phyloP scores from a whole-genome alignment of 768 basidiomycete species.

The Lentinus brumalis region DNA sequence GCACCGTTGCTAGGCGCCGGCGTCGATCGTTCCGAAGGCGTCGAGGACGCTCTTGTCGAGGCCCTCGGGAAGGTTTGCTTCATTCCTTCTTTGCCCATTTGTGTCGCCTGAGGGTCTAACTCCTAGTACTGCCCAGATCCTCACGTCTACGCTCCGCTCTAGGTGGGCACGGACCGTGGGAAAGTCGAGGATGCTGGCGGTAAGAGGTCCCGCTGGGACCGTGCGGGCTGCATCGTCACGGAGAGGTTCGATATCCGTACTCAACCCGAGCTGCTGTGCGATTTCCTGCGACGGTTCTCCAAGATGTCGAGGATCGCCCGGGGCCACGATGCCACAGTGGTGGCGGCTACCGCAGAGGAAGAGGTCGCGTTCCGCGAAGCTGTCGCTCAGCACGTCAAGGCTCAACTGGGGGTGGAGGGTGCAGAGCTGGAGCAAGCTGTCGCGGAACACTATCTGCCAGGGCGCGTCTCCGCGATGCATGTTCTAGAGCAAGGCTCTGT shows the following conservation, averaged over 20 bases:
- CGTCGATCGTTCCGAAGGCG: no score
- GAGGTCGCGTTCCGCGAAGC: background rate
- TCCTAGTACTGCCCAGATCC: no score
- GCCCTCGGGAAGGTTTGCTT: no score
- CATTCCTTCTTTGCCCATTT: no score
- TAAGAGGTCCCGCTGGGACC: conserved; percentile 29
- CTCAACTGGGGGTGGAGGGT: background rate
- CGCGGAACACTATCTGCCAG: background rate
- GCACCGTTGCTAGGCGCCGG: no score
- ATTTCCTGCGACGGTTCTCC: conserved; percentile 35
- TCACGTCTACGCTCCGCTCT: no score
- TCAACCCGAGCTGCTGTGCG: conserved; percentile 22
- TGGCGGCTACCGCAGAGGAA: background rate
- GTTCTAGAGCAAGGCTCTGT: background rate
- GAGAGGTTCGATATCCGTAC: conserved; percentile 27
- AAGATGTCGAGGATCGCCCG: conserved; percentile 16
- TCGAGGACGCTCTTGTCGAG: no score
- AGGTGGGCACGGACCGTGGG: no score
- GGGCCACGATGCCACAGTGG: conserved; percentile 26
- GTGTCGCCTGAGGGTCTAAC: no score
- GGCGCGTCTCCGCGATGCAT: background rate
- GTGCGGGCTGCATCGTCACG: conserved; percentile 34
- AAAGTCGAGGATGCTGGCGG: no score
- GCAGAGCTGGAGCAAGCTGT: background rate
- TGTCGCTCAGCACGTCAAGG: background rate